A percentile compares a stretch with the other conserved stretches of the same genome.
These are phyloP conservation scores for Mucor ambiguus DNA, from an alignment of 371 early-diverging fungal genomes.

Conservation along the genomic window DNA sequence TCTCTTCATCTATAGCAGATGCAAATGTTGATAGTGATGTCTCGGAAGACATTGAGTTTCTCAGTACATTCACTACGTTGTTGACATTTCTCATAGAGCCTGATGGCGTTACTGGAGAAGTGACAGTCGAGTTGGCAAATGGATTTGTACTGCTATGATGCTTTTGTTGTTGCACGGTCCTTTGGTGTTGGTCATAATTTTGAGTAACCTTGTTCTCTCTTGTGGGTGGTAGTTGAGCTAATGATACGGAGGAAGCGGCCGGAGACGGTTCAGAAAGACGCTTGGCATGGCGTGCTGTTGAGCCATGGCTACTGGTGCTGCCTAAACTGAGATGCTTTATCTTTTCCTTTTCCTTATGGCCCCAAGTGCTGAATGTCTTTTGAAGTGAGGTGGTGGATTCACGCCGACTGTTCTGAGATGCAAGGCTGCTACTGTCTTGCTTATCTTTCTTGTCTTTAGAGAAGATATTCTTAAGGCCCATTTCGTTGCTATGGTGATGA, in stretches of 20 bases:
- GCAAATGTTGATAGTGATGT: neutral
- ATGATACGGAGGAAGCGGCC: neutral
- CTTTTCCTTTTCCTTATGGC: slow-evolving; percentile 11
- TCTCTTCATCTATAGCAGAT: neutral
- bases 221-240: neutral
- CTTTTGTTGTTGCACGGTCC: neutral
- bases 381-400: slow-evolving; percentile 12
- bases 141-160: slow-evolving; percentile 6
- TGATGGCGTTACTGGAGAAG: slow-evolving; percentile 13
- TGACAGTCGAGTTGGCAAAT: neutral
- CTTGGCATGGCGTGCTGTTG: neutral
- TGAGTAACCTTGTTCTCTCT: slow-evolving; percentile 10
- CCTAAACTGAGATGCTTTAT: neutral
- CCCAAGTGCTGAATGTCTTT: slow-evolving; percentile 1
- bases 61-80: neutral
- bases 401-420: slow-evolving; percentile 5
- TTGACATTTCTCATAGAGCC: slow-evolving; percentile 8
- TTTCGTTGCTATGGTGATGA: neutral
- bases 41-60: slow-evolving; percentile 7
- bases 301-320: neutral
- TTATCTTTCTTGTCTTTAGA: slow-evolving; percentile 9
- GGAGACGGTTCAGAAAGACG: slow-evolving; percentile 7
- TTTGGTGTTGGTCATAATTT: slow-evolving; percentile 5
- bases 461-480: slow-evolving; percentile 30
- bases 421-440: slow-evolving; percentile 7